Percentiles rank a stretch among this genome's conserved stretches.
phyloP scores from a whole-genome alignment of 2,329 filamentous ascomycete genomes.

The Verticillium tricorpus region DNA sequence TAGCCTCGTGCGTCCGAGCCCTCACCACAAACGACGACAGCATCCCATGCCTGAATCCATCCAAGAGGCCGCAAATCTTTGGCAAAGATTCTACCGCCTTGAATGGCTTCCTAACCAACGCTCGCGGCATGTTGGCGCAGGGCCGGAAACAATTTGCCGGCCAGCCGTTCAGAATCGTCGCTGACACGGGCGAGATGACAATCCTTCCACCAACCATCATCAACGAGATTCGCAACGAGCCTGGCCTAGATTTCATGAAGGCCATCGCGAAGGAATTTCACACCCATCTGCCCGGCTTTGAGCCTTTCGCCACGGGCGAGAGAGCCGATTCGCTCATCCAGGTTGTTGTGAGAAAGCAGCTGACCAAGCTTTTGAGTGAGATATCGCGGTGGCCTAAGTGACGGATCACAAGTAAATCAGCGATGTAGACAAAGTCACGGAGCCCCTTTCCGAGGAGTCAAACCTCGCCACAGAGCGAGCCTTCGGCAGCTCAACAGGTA shows the following conservation, averaged over 20 bases:
- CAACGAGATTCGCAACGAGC: constrained; percentile 17
- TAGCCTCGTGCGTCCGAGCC: neutral
- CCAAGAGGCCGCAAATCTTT: neutral
- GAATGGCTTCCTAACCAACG: neutral
- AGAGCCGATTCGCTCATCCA: constrained; percentile 8
- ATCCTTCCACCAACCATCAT: constrained; percentile 13
- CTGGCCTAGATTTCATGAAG: constrained; percentile 11
- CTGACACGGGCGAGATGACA: constrained; percentile 14
- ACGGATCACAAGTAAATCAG: neutral
- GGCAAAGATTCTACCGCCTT: neutral
- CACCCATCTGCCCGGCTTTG: constrained; percentile 11
- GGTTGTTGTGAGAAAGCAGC: constrained; percentile 11
- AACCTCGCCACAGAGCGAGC: constrained; percentile 1
- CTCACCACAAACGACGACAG: neutral
- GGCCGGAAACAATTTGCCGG: constrained; percentile 2
- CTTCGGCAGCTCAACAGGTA: constrained; percentile 5
- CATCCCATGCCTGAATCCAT: neutral
- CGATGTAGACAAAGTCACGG: constrained; percentile 6
- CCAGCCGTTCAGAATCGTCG: constrained; percentile 12
- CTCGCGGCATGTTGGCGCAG: neutral
- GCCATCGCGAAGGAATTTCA: constrained; percentile 9
- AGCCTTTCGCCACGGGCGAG: constrained; percentile 3
- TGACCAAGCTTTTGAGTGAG: constrained; percentile 15
- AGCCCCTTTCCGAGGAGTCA: constrained; percentile 9
- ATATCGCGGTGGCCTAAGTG: neutral